phyloP scores from a whole-genome alignment of 2,329 filamentous ascomycete genomes.

The Hymenoscyphus occultus region DNA sequence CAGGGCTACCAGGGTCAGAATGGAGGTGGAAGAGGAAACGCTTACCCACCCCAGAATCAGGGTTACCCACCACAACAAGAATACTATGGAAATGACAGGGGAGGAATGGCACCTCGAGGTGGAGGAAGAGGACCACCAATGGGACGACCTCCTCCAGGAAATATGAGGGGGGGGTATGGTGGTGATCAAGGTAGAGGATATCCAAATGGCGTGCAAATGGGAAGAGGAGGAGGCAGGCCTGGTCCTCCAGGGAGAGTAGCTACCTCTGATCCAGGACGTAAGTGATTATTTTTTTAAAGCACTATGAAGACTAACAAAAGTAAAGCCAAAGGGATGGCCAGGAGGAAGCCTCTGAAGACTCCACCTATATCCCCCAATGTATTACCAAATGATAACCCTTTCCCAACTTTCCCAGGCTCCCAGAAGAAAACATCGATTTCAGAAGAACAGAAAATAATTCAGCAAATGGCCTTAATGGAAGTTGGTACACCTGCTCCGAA shows the following conservation, averaged over 20 bases:
- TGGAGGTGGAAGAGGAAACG: conserved; percentile 31
- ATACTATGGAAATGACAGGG: conserved; percentile 30
- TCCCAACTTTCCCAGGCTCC: conserved; percentile 43
- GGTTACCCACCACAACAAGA: conserved; percentile 32
- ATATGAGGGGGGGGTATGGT: conserved; percentile 28
- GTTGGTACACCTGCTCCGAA: conserved; percentile 24
- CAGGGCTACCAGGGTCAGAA: conserved; percentile 30
- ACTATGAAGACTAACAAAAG: conserved; percentile 18
- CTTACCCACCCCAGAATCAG: conserved; percentile 31
- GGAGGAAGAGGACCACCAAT: conserved; percentile 29
- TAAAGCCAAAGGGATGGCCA: conserved; percentile 21
- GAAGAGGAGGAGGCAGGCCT: conserved; percentile 31
- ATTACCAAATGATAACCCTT: conserved; percentile 47
- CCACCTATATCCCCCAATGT: conserved; percentile 40
- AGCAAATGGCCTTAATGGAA: conserved; percentile 34
- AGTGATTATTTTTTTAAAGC: conserved; percentile 26
- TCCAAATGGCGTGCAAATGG: conserved; percentile 27
- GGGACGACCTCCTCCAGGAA: conserved; percentile 31
- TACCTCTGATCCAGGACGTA: conserved; percentile 33
- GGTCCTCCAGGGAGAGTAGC: conserved; percentile 25
- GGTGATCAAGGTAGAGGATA: conserved; percentile 29
- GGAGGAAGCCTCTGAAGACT: conserved; percentile 32
- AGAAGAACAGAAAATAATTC: conserved; percentile 37
- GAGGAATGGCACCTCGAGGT: conserved; percentile 25
- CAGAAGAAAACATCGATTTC: conserved; percentile 41